Evolutionary conservation across 192 early-diverging fungal genomes (phyloP).

Genomic region (Dissophora globulifera): DNA sequence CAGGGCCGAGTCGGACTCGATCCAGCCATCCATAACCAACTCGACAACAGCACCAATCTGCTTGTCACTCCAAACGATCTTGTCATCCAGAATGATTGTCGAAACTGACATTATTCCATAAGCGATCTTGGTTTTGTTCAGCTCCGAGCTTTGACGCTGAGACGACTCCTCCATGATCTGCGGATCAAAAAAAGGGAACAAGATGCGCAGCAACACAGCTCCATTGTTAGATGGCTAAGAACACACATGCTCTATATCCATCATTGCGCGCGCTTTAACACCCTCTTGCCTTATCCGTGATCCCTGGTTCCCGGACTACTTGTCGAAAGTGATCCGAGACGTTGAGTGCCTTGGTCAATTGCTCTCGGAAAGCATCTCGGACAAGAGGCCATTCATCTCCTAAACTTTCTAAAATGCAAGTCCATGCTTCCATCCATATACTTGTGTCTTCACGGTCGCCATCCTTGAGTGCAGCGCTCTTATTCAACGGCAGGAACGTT

Average conservation of each 20-base stretch:
- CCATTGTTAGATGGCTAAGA: no score
- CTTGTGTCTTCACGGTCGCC: background rate
- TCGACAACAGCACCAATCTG: background rate
- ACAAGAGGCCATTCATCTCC: constrained; percentile 36
- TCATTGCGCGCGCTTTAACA: no score
- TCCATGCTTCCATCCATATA: constrained; percentile 17
- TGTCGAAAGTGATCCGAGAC: background rate
- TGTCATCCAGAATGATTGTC: no score
- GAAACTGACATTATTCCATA: background rate
- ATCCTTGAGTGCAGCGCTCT: background rate
- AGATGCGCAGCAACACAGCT: no score
- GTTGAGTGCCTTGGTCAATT: background rate
- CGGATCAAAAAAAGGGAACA: background rate
- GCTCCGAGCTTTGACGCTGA: background rate
- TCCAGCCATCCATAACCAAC: background rate
- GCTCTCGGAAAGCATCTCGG: constrained; percentile 32
- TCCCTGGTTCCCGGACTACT: background rate
- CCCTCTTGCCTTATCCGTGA: constrained; percentile 23
- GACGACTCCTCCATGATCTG: background rate
- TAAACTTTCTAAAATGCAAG: constrained; percentile 9
- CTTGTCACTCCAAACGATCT: constrained; percentile 2
- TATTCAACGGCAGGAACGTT: no score
- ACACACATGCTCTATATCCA: no score
- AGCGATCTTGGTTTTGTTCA: background rate
- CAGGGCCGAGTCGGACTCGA: background rate